A percentile compares a stretch with the other conserved stretches of the same genome.
Evolutionary conservation across 2,329 filamentous ascomycete genomes (phyloP).

Genomic region (Thielaviopsis musarum): DNA sequence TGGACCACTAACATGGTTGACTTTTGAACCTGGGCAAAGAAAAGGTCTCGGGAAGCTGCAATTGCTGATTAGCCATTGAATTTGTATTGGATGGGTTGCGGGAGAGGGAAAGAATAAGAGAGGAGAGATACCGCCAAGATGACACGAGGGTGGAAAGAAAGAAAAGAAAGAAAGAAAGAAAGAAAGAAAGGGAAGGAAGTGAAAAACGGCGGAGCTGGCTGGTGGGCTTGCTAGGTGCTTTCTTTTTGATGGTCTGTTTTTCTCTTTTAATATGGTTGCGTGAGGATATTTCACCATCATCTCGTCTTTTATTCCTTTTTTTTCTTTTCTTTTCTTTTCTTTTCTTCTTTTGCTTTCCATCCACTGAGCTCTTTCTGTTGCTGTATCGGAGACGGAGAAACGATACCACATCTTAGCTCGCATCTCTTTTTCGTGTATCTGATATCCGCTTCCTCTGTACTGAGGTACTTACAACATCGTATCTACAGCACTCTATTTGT

Average conservation of each 20-base stretch:
- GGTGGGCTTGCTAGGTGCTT: background rate
- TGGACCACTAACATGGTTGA: slow-evolving; percentile 11
- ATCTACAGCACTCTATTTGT: background rate
- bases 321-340: background rate
- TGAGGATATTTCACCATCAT: background rate
- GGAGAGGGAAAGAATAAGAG: background rate
- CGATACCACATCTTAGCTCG: background rate
- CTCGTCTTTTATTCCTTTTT: background rate
- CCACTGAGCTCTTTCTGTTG: background rate
- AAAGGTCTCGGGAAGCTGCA: background rate
- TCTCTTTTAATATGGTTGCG: background rate
- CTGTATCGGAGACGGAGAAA: background rate
- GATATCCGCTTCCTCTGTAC: too few species aligned
- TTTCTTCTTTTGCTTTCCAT: background rate
- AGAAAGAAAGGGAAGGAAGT: background rate
- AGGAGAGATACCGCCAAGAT: background rate
- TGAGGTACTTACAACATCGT: too few species aligned
- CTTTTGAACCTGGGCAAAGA: background rate
- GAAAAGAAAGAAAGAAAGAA: background rate
- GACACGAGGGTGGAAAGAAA: background rate
- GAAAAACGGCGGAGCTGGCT: background rate
- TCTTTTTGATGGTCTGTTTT: background rate
- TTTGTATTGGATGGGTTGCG: background rate
- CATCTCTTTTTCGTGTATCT: background rate
- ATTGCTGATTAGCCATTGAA: background rate